Evolutionary conservation across 148 eudicot species (phyloP), one percentile per base, ranked within the genome.

Genomic region (Fallopia convolvulus): DNA sequence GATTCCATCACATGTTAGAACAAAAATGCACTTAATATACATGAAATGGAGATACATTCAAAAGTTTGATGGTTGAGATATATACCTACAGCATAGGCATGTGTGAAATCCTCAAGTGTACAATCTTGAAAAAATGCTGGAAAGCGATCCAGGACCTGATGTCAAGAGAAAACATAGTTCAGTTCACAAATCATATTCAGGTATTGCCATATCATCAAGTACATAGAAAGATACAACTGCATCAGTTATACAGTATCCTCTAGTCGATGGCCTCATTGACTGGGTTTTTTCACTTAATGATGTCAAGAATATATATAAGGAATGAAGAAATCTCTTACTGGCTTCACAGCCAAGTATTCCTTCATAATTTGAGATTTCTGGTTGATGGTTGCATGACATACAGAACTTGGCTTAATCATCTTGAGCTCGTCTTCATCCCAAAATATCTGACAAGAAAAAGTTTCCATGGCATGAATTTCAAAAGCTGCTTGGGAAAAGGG

Each of bases 21-120:
- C 36, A 76, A 58, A 68, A 33, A 36, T 33, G 72, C n/a, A 36
- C 72, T 30, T 36, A 11, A 53, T 13, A 33, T 14, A 10, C 72
- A 68, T 17, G 13, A 17, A 36, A 36, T 23, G 61, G 36, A 26
- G 41, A 46, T 39, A 23, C 20, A 12, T 39, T 23, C 41, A 68
- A 68, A 66, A 15, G 21, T 39, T 68, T 68, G 6, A 68, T 15
- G 20, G 26, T 23, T 58, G 9, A 58, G 32, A 58, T 58, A 58
- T 77, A 74, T 87, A 91, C 97, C 97, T 84, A 87, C 75, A 70
- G 85, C 90, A 82, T 85, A 88, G 18, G 96, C 96, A 80, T 89
- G 86, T 74, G 33, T 82, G 74, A 91, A 93, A 52, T 80, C 85
- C 46, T 89, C 85, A 50, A 88, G 79, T 49, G 87, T 82, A 65